These are phyloP conservation scores for Gracilaria gracilis DNA, from an alignment of 23 red algal species.

Conservation along the genomic window DNA sequence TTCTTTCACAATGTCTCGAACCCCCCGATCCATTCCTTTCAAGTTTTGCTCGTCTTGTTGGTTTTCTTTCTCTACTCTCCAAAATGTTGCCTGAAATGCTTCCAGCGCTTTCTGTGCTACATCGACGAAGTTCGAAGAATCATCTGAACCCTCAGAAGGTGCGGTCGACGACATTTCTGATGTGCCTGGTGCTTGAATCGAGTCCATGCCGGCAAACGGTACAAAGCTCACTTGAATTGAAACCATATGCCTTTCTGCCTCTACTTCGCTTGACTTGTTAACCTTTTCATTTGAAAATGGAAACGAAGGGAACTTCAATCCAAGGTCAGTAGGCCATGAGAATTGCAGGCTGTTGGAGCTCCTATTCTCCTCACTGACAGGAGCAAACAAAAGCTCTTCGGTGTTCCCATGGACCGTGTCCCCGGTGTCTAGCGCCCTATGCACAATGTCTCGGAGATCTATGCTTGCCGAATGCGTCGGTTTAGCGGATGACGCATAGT, in stretches of 20 bases:
- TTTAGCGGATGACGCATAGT: background rate
- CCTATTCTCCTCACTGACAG: background rate
- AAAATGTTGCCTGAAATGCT: background rate
- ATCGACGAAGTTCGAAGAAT: background rate
- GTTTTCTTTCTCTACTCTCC: background rate
- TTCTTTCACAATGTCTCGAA: slow-evolving; percentile 22
- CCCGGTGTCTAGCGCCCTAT: background rate
- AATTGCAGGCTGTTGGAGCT: slow-evolving; percentile 39
- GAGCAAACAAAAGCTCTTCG: background rate
- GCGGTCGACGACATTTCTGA: background rate
- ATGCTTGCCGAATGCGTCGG: background rate
- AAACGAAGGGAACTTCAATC: slow-evolving; percentile 38
- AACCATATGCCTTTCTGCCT: background rate
- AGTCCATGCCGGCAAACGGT: slow-evolving; percentile 11
- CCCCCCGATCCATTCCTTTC: background rate
- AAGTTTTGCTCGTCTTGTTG: background rate
- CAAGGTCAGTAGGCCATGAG: slow-evolving; percentile 30
- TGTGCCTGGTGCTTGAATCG: background rate
- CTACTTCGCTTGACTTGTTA: background rate
- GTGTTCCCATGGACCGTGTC: slow-evolving; percentile 17
- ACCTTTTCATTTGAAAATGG: slow-evolving; percentile 25
- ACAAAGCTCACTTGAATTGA: slow-evolving; percentile 47
- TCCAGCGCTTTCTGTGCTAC: slow-evolving; percentile 2
- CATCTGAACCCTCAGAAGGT: background rate
- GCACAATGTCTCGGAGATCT: slow-evolving; percentile 11